Conservation (phyloP, 257 asterid genomes). For the Phtheirospermum japonicum region DNA sequence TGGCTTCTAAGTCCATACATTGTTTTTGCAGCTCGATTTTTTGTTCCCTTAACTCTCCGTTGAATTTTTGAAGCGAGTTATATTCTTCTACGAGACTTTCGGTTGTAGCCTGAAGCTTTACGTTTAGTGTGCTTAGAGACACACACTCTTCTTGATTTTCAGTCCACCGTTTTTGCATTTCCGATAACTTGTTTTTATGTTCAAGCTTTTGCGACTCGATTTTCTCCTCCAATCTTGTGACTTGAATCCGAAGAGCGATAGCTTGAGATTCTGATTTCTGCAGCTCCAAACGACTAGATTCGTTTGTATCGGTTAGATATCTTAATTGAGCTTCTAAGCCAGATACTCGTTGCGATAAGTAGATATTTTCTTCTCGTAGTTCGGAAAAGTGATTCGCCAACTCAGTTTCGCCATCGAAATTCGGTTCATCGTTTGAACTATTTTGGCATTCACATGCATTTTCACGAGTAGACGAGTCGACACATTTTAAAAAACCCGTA, state of each 20-base stretch:
- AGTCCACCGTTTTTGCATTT: slow-evolving; percentile 35
- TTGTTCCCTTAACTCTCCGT: slow-evolving; percentile 40
- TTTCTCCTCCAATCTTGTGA: slow-evolving; percentile 36
- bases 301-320: slow-evolving; percentile 37
- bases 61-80: slow-evolving; percentile 31
- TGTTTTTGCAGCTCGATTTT: slow-evolving; percentile 29
- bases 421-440: too few relatives aligned
- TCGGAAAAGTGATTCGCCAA: slow-evolving; percentile 30
- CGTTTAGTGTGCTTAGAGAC: slow-evolving; percentile 36
- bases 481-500: too few relatives aligned
- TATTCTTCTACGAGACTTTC: slow-evolving; percentile 46
- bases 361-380: slow-evolving; percentile 38
- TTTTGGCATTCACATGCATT: too few relatives aligned
- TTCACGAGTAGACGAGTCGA: too few relatives aligned
- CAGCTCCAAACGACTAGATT: slow-evolving; percentile 34
- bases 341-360: slow-evolving; percentile 41
- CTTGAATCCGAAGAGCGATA: slow-evolving; percentile 25
- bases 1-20: slow-evolving; percentile 37
- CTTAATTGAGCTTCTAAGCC: slow-evolving; percentile 58
- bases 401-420: slow-evolving; percentile 14
- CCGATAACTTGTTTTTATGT: slow-evolving; percentile 33
- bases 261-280: slow-evolving; percentile 34
- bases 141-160: slow-evolving; percentile 42
- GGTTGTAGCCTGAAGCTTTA: slow-evolving; percentile 37
- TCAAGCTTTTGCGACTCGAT: slow-evolving; percentile 32